Evolutionary conservation across 495 filamentous ascomycete species (phyloP).

Genomic region (Pyrenopolyporus hunteri): DNA sequence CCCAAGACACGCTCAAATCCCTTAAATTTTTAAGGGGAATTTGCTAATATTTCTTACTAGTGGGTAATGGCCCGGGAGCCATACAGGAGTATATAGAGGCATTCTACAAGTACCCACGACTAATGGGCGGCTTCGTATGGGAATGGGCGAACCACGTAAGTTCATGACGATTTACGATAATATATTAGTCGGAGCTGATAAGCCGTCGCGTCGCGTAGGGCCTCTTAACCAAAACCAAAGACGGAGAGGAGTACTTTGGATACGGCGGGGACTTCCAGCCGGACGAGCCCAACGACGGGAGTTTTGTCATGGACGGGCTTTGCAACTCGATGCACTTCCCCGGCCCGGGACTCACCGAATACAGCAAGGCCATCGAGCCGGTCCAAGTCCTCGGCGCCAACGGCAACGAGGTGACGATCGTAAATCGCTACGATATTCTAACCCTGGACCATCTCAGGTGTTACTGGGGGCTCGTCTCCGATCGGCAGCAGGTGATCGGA

Average conservation of each 20-base stretch:
- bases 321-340: slow-evolving; percentile 64
- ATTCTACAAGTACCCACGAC: slow-evolving; percentile 65
- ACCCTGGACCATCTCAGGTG: slow-evolving; percentile 57
- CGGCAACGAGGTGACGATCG: slow-evolving; percentile 48
- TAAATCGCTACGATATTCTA: slow-evolving; percentile 62
- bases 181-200: slow-evolving; percentile 2
- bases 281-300: slow-evolving; percentile 71
- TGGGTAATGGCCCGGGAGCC: slow-evolving; percentile 76
- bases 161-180: not conserved
- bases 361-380: slow-evolving; percentile 69
- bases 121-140: slow-evolving; percentile 78
- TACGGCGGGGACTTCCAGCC: slow-evolving; percentile 75
- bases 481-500: slow-evolving; percentile 38
- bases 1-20: not conserved
- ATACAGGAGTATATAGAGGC: slow-evolving; percentile 72
- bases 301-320: slow-evolving; percentile 74
- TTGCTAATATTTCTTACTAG: not conserved
- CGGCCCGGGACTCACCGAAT: slow-evolving; percentile 65
- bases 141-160: slow-evolving; percentile 74
- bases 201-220: slow-evolving; percentile 45
- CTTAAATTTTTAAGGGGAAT: not conserved
- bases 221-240: slow-evolving; percentile 58
- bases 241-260: slow-evolving; percentile 64
- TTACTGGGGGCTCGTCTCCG: slow-evolving; percentile 53
- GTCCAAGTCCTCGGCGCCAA: slow-evolving; percentile 51